Conservation (phyloP, 208 protist genomes). For the Wallacemonas sp. region DNA sequence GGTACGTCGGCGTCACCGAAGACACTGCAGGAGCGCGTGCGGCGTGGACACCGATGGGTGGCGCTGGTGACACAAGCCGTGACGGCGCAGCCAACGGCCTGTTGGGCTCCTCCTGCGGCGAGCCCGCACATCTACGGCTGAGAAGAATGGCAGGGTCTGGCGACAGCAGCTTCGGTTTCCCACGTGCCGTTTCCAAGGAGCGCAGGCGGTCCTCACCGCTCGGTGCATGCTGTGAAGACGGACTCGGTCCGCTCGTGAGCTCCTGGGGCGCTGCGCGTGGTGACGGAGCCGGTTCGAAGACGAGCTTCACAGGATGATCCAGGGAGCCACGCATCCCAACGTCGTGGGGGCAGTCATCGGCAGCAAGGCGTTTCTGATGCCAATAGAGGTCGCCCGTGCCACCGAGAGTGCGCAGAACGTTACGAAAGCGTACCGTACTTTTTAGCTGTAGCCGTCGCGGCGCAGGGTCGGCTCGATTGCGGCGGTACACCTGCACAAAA, state of each 20-base stretch:
- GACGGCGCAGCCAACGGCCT: not conserved
- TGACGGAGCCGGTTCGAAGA: slow-evolving; percentile 18
- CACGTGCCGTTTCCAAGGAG: not conserved
- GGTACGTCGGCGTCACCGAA: not conserved
- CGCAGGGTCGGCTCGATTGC: slow-evolving; percentile 15
- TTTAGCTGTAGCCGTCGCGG: slow-evolving; percentile 54
- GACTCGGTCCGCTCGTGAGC: not conserved
- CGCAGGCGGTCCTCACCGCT: too few species aligned
- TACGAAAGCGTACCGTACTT: slow-evolving; percentile 38
- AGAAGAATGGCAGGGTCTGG: slow-evolving; percentile 2
- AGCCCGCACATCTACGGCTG: not conserved
- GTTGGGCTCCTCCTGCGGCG: not conserved
- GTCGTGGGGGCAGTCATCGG: slow-evolving; percentile 23
- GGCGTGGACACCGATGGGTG: not conserved
- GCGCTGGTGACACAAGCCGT: not conserved
- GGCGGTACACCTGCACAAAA: slow-evolving; percentile 7
- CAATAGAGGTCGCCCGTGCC: slow-evolving; percentile 40
- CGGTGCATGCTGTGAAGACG: too few species aligned
- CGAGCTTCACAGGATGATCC: slow-evolving; percentile 32
- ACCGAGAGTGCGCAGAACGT: slow-evolving; percentile 35
- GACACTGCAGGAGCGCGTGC: not conserved
- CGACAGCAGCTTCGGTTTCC: not conserved
- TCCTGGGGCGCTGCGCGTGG: too few species aligned
- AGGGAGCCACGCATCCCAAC: slow-evolving; percentile 43
- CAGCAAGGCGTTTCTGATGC: slow-evolving; percentile 20